A percentile compares a stretch with the other conserved stretches of the same genome.
These are phyloP conservation scores for Cercospora citrullina DNA, from an alignment of 2,329 filamentous ascomycete species.

Conservation along the genomic window DNA sequence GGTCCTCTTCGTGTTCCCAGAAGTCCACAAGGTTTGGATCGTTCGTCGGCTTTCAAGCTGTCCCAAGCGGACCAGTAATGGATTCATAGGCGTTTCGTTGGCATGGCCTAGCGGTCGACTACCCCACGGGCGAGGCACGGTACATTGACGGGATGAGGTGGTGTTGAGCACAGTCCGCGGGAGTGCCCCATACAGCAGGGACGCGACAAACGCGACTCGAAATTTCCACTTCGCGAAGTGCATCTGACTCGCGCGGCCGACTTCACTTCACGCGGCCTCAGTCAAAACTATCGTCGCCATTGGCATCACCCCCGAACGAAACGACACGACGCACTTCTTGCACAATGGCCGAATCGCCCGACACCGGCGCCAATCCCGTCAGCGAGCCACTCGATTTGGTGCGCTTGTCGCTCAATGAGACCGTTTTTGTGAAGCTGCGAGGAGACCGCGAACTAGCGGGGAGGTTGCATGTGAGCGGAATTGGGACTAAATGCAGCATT, in stretches of 20 bases:
- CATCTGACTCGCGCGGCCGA: background rate
- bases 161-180: conserved; percentile 4
- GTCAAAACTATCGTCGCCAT: background rate
- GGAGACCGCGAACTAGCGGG: conserved; percentile 95
- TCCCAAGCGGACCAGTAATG: conserved; percentile 30
- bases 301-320: background rate
- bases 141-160: conserved; percentile 6
- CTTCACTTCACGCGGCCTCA: background rate
- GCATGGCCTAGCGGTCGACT: conserved; percentile 17
- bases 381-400: conserved; percentile 95
- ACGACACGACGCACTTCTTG: background rate
- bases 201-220: background rate
- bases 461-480: conserved; percentile 75
- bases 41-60: conserved; percentile 25
- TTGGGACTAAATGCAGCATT: no score
- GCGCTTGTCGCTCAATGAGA: conserved; percentile 88
- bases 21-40: conserved; percentile 22
- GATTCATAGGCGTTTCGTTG: conserved; percentile 27
- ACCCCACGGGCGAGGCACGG: conserved; percentile 23
- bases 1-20: conserved; percentile 25
- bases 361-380: conserved; percentile 59
- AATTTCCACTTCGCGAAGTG: background rate
- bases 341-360: conserved; percentile 78
- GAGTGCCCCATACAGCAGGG: background rate
- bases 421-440: conserved; percentile 94